These are phyloP conservation scores for Kazachstania kunashirensis DNA, from an alignment of 805 yeast genomes.

Conservation along the genomic window DNA sequence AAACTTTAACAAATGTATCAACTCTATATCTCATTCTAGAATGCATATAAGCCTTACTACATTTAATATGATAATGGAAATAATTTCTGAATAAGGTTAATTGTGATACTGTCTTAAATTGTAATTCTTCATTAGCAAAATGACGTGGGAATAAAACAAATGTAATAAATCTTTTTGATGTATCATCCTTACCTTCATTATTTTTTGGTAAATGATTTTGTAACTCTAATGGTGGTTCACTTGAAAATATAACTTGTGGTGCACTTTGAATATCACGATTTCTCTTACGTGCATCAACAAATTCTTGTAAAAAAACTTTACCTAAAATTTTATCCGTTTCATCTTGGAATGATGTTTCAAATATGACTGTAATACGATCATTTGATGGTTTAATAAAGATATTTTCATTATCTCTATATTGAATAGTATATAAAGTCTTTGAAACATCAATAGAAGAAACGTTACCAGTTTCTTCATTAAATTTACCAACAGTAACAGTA, in stretches of 20 bases:
- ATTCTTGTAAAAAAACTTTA: slow-evolving; percentile 83
- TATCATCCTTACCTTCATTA: slow-evolving; percentile 31
- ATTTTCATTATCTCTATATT: slow-evolving; percentile 88
- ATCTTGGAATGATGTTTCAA: slow-evolving; percentile 89
- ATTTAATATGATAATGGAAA: slow-evolving; percentile 97
- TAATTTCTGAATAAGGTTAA: slow-evolving; percentile 89
- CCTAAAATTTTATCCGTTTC: slow-evolving; percentile 92
- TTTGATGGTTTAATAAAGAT: slow-evolving; percentile 85
- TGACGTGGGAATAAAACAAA: slow-evolving; percentile 80
- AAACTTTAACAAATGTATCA: slow-evolving; percentile 83
- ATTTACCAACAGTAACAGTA: slow-evolving; percentile 1
- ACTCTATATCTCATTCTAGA: slow-evolving; percentile 97
- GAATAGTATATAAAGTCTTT: slow-evolving; percentile 34
- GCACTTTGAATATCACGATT: slow-evolving; percentile 93
- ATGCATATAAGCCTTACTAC: slow-evolving; percentile 96
- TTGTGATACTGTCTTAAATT: slow-evolving; percentile 53
- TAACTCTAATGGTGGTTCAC: slow-evolving; percentile 90
- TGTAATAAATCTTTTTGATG: slow-evolving; percentile 40
- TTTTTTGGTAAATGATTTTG: slow-evolving; percentile 20
- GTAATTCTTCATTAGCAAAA: slow-evolving; percentile 51
- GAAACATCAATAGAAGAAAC: slow-evolving; percentile 12
- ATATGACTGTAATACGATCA: slow-evolving; percentile 94
- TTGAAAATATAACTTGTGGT: slow-evolving; percentile 91
- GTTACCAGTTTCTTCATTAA: slow-evolving; percentile 18
- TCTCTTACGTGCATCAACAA: slow-evolving; percentile 90